Conservation (phyloP, 2,329 filamentous ascomycete species). For the Ploettnerulaceae sp. region DNA sequence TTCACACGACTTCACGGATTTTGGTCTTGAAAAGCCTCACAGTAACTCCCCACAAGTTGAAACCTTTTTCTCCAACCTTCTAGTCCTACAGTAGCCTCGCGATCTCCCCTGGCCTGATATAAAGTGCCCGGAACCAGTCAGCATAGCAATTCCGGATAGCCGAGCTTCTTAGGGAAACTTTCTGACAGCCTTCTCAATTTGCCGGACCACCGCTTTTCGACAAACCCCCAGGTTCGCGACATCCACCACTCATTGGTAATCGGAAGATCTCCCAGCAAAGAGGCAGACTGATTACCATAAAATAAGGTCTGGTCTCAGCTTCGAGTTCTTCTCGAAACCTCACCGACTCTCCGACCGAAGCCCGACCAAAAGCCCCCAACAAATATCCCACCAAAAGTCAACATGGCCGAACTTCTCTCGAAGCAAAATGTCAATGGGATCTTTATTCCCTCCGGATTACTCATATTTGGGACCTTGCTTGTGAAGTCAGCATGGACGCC, state of each 20-base stretch:
- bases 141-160: too few relatives aligned
- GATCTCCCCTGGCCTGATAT: too few relatives aligned
- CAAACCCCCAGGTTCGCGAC: constrained; percentile 8
- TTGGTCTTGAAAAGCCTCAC: too few relatives aligned
- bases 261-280: not conserved
- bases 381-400: constrained; percentile 19
- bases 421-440: constrained; percentile 70
- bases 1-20: too few relatives aligned
- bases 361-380: too few relatives aligned
- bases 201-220: not conserved
- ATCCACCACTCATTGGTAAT: constrained; percentile 4
- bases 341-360: not conserved
- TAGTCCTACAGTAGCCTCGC: too few relatives aligned
- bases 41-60: too few relatives aligned
- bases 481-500: constrained; percentile 73
- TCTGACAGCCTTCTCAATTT: not conserved
- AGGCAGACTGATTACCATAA: not conserved
- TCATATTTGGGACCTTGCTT: constrained; percentile 71
- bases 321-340: not conserved
- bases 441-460: constrained; percentile 75
- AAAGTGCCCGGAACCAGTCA: too few relatives aligned
- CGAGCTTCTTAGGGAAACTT: constrained; percentile 11
- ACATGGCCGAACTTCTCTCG: constrained; percentile 34
- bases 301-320: not conserved
- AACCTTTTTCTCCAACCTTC: too few relatives aligned